A percentile compares a stretch with the other conserved stretches of the same genome.
phyloP scores from a whole-genome alignment of 768 basidiomycete genomes.

The Coprinopsis sp. region DNA sequence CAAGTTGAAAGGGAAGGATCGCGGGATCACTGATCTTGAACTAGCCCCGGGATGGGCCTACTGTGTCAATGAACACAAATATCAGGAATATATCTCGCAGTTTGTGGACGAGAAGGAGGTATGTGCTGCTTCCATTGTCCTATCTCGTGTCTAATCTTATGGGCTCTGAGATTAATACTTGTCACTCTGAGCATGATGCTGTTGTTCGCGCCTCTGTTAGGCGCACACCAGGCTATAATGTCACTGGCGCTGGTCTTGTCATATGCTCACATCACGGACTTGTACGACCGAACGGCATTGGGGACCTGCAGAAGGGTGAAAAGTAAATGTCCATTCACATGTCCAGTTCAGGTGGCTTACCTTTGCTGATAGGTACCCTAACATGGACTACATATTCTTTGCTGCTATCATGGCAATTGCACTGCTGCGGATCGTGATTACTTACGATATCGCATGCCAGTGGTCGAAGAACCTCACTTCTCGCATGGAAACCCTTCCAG shows the following conservation, averaged over 20 bases:
- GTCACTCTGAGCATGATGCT: slow-evolving; percentile 19
- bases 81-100: not conserved
- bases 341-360: slow-evolving; percentile 3
- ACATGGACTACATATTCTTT: slow-evolving; percentile 33
- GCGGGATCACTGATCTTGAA: not conserved
- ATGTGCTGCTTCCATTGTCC: slow-evolving; percentile 8
- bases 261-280: slow-evolving; percentile 23
- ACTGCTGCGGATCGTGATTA: slow-evolving; percentile 16
- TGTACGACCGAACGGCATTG: slow-evolving; percentile 20
- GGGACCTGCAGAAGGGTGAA: slow-evolving; percentile 29
- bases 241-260: slow-evolving; percentile 19
- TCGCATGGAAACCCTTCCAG: slow-evolving; percentile 11
- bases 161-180: slow-evolving; percentile 11
- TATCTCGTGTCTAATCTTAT: too few species aligned
- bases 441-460: slow-evolving; percentile 32
- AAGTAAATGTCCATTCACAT: slow-evolving; percentile 17
- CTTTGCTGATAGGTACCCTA: slow-evolving; percentile 24
- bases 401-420: slow-evolving; percentile 11
- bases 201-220: slow-evolving; percentile 20
- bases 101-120: not conserved
- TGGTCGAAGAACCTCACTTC: slow-evolving; percentile 21
- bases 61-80: slow-evolving; percentile 2
- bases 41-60: not conserved
- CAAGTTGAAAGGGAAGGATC: slow-evolving; percentile 4
- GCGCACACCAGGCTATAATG: slow-evolving; percentile 20